Evolutionary conservation across 345 rosid species (phyloP).

Genomic region (Eucalyptus cladocalyx): DNA sequence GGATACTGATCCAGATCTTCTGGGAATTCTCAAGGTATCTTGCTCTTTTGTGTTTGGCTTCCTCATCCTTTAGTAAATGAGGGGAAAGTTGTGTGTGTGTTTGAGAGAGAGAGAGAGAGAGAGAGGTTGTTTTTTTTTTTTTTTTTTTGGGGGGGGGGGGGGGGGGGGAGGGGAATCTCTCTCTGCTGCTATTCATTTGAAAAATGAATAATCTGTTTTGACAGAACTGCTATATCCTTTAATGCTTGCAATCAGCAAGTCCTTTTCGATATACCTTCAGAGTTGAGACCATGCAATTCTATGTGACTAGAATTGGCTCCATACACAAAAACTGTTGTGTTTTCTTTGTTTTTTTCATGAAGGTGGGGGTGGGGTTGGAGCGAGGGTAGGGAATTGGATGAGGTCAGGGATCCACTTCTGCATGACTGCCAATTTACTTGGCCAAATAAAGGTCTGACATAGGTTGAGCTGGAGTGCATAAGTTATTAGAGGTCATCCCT

Average conservation of each 20-base stretch:
- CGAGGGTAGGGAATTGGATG: neutral
- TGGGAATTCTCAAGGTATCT: slow-evolving; percentile 68
- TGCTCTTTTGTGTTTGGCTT: neutral
- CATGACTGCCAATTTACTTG: neutral
- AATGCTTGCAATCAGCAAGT: neutral
- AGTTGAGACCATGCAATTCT: neutral
- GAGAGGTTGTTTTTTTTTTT: too few relatives aligned
- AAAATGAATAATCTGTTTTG: neutral
- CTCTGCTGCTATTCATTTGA: neutral
- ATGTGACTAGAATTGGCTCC: neutral
- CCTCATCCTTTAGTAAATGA: neutral
- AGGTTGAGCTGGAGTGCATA: neutral
- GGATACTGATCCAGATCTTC: slow-evolving; percentile 62
- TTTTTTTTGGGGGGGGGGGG: too few relatives aligned
- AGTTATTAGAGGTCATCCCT: neutral
- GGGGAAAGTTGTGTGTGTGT: neutral
- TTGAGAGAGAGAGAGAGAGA: neutral
- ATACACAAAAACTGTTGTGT: neutral
- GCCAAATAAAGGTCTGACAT: neutral
- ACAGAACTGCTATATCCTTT: neutral
- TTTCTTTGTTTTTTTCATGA: neutral
- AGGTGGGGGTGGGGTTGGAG: neutral
- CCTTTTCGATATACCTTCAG: neutral
- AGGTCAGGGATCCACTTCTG: neutral
- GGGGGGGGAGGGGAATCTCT: neutral